phyloP scores from a whole-genome alignment of 1,284 basidiomycete genomes.

The Phellinidium pouzarii region DNA sequence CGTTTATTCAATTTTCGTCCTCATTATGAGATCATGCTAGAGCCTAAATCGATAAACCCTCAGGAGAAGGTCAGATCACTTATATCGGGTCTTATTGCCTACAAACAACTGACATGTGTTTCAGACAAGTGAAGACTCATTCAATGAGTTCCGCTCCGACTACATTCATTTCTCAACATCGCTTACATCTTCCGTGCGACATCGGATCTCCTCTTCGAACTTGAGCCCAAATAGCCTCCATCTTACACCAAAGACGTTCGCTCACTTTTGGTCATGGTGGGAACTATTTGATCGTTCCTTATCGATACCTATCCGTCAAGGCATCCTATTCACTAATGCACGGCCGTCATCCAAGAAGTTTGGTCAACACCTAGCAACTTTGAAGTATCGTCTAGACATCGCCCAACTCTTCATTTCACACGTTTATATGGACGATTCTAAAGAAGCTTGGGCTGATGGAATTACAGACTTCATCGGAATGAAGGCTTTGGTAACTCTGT shows the following conservation, averaged over 20 bases:
- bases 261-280: constrained; percentile 95
- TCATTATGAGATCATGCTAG: constrained; percentile 76
- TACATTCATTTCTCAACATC: constrained; percentile 93
- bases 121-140: constrained; percentile 68
- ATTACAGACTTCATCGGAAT: constrained; percentile 76
- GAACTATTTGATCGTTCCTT: constrained; percentile 75
- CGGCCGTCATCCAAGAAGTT: constrained; percentile 83
- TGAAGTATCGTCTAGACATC: constrained; percentile 87
- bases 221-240: constrained; percentile 68
- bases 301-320: constrained; percentile 84
- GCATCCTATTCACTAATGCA: constrained; percentile 68
- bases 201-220: constrained; percentile 23
- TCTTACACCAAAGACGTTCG: constrained; percentile 80
- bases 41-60: constrained; percentile 40
- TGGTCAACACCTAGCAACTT: constrained; percentile 80
- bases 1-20: constrained; percentile 78
- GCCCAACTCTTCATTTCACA: constrained; percentile 82
- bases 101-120: neutral
- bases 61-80: constrained; percentile 42
- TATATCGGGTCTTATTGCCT: neutral
- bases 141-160: constrained; percentile 85
- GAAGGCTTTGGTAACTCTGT: constrained; percentile 76
- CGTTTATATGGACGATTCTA: constrained; percentile 76
- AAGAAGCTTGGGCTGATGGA: constrained; percentile 73
- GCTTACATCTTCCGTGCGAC: constrained; percentile 49